Conservation (phyloP, 306 rosid genomes). For the Vigna mungo region DNA sequence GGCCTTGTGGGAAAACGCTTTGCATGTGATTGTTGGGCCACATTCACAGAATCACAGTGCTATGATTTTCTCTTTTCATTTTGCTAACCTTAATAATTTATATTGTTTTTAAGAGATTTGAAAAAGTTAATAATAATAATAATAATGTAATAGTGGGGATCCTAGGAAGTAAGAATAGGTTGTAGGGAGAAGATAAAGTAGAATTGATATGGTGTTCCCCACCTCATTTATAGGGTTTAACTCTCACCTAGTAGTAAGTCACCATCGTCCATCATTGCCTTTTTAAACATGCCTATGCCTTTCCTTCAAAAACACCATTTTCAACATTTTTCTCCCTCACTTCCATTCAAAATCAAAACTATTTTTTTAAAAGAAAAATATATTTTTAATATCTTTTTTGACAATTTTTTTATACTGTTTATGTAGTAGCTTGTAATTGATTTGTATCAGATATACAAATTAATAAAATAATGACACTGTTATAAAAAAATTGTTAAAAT, state of each 20-base stretch:
- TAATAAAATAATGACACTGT: too few species aligned
- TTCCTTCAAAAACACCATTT: not conserved
- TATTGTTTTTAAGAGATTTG: not conserved
- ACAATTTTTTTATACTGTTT: too few species aligned
- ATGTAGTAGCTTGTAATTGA: too few species aligned
- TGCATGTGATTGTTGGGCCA: slow-evolving; percentile 81
- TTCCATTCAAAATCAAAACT: too few species aligned
- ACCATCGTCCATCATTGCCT: not conserved
- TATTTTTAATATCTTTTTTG: too few species aligned
- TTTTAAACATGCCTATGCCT: not conserved
- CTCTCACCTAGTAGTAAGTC: slow-evolving; percentile 8
- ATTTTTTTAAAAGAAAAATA: too few species aligned
- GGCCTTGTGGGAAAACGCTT: slow-evolving; percentile 56
- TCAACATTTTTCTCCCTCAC: too few species aligned
- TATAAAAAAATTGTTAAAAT: too few species aligned
- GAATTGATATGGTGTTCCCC: not conserved
- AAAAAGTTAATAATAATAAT: not conserved
- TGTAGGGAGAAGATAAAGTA: not conserved
- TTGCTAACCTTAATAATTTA: not conserved
- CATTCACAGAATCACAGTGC: not conserved
- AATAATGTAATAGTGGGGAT: not conserved
- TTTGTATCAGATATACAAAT: too few species aligned
- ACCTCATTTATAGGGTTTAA: slow-evolving; percentile 23
- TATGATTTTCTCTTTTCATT: not conserved
- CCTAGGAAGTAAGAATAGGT: not conserved